Evolutionary conservation across 495 filamentous ascomycete species (phyloP).

Genomic region (Monascus purpureus): DNA sequence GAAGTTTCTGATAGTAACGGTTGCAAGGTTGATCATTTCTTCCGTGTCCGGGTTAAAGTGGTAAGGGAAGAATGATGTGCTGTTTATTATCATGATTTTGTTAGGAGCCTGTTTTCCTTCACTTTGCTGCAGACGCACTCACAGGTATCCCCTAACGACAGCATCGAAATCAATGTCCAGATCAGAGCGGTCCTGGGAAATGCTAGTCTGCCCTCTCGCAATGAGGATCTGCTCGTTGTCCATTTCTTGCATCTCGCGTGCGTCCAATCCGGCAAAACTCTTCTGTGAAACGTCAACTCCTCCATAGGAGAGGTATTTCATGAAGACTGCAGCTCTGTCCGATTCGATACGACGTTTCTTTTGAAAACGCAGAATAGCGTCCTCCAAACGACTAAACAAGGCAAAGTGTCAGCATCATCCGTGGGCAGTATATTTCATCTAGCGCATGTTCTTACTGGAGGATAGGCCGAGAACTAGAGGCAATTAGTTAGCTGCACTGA

Average conservation of each 20-base stretch:
- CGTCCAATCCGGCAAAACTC: slow-evolving; percentile 48
- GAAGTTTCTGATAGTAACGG: slow-evolving; percentile 65
- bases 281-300: slow-evolving; percentile 57
- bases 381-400: slow-evolving; percentile 58
- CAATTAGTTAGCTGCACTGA: slow-evolving; percentile 8
- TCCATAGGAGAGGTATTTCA: slow-evolving; percentile 69
- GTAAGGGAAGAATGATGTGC: slow-evolving; percentile 33
- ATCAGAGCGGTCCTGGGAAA: slow-evolving; percentile 16
- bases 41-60: slow-evolving; percentile 31
- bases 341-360: slow-evolving; percentile 57
- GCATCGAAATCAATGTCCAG: slow-evolving; percentile 71
- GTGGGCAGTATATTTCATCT: too few species aligned
- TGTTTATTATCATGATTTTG: slow-evolving; percentile 3
- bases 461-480: slow-evolving; percentile 19
- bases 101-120: not conserved
- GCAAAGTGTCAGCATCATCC: slow-evolving; percentile 4
- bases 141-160: slow-evolving; percentile 71
- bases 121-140: slow-evolving; percentile 9
- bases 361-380: slow-evolving; percentile 70
- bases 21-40: slow-evolving; percentile 34
- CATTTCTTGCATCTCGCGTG: slow-evolving; percentile 37
- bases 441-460: slow-evolving; percentile 18
- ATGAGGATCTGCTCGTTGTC: slow-evolving; percentile 49
- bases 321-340: slow-evolving; percentile 49
- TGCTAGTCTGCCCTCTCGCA: slow-evolving; percentile 15